These are phyloP conservation scores for Monilinia fructigena DNA, from an alignment of 2,329 filamentous ascomycete species.

Conservation along the genomic window DNA sequence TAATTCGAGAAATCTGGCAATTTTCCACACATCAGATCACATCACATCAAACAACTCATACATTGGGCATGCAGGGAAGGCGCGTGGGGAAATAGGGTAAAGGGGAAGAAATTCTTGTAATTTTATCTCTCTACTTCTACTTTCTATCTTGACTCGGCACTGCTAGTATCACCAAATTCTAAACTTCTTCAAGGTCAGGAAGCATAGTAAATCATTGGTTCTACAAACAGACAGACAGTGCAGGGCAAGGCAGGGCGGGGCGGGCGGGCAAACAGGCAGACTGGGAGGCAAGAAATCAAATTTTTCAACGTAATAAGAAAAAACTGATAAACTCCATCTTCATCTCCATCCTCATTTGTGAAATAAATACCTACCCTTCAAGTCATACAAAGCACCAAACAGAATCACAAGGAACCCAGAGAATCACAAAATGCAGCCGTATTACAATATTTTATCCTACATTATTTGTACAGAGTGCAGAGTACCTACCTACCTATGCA, in stretches of 20 bases:
- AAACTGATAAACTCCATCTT: constrained; percentile 1
- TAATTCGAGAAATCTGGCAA: constrained; percentile 11
- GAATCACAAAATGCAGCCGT: background rate
- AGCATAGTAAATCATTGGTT: constrained; percentile 7
- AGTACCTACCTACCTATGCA: background rate
- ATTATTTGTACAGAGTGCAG: no score
- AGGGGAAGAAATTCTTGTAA: constrained; percentile 15
- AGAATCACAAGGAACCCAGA: background rate
- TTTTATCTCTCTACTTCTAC: constrained; percentile 17
- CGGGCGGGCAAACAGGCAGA: background rate
- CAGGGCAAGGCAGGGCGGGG: background rate
- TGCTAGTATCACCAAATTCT: constrained; percentile 1
- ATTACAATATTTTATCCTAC: background rate
- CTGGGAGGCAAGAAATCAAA: constrained; percentile 5
- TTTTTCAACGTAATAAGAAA: constrained; percentile 17
- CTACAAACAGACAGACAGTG: background rate
- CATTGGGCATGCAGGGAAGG: constrained; percentile 14
- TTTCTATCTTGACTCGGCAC: constrained; percentile 13
- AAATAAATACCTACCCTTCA: no score
- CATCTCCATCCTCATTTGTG: background rate
- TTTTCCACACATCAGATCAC: background rate
- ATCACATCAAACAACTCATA: constrained; percentile 10
- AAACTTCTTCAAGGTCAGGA: background rate
- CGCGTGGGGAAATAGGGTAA: constrained; percentile 10
- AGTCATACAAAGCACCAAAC: background rate